Conservation (phyloP, 2,329 filamentous ascomycete species). For the Xylaria sp. region DNA sequence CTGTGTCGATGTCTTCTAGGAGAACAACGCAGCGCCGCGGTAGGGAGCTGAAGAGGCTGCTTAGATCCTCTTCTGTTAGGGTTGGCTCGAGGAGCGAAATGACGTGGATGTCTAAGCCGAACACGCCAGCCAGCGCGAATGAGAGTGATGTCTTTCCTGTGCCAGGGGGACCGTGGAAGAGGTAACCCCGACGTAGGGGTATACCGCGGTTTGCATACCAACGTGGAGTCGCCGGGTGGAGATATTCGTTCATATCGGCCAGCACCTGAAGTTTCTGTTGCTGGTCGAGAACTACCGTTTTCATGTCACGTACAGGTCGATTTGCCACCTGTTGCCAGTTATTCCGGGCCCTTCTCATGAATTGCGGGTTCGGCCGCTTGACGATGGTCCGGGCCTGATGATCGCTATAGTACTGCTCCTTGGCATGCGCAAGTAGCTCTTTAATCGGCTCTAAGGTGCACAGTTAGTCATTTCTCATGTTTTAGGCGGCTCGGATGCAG, state of each 20-base stretch:
- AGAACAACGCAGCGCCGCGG: slow-evolving; percentile 73
- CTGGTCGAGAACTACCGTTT: slow-evolving; percentile 78
- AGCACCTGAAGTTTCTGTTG: slow-evolving; percentile 73
- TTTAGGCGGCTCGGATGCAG: background rate
- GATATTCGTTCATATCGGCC: slow-evolving; percentile 79
- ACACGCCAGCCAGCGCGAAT: slow-evolving; percentile 72
- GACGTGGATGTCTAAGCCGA: slow-evolving; percentile 73
- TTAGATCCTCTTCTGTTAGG: slow-evolving; percentile 70
- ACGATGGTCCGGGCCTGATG: slow-evolving; percentile 68
- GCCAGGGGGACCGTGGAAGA: slow-evolving; percentile 80
- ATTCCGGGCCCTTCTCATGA: slow-evolving; percentile 57
- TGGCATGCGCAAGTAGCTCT: slow-evolving; percentile 63
- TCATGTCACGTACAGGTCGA: slow-evolving; percentile 75
- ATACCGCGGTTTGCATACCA: slow-evolving; percentile 84
- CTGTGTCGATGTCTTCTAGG: slow-evolving; percentile 75
- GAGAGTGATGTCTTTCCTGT: slow-evolving; percentile 78
- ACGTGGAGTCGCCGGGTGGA: slow-evolving; percentile 73
- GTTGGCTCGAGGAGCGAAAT: slow-evolving; percentile 68
- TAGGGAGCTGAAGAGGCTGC: slow-evolving; percentile 67
- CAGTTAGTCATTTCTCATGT: background rate
- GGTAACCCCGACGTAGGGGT: slow-evolving; percentile 78
- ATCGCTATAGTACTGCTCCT: slow-evolving; percentile 61
- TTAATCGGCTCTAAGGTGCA: slow-evolving; percentile 62
- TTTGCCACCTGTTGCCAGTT: slow-evolving; percentile 68
- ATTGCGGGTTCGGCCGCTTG: slow-evolving; percentile 62